Conservation (phyloP, 1,284 basidiomycete species). For the Melampsora larici-populina region DNA sequence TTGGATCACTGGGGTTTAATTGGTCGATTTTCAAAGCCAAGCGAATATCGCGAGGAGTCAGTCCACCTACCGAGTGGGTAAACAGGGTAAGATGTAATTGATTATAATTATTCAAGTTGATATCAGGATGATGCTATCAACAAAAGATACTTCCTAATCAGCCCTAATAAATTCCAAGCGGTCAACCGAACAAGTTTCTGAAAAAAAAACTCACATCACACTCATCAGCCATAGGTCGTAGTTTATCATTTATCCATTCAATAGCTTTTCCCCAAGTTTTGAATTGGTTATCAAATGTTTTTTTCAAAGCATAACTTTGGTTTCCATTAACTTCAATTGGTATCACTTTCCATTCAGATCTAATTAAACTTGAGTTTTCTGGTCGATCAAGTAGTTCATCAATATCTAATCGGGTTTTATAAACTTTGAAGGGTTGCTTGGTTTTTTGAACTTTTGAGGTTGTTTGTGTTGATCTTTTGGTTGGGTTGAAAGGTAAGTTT, state of each 20-base stretch:
- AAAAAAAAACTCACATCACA: constrained; percentile 9
- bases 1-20: neutral
- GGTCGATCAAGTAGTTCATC: neutral
- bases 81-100: constrained; percentile 22
- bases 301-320: neutral
- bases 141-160: neutral
- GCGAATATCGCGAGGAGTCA: constrained; percentile 40
- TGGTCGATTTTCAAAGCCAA: constrained; percentile 32
- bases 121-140: constrained; percentile 40
- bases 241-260: constrained; percentile 1
- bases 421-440: neutral
- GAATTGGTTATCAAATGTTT: neutral
- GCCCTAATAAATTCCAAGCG: neutral
- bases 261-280: constrained; percentile 11
- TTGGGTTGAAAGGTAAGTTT: too few species aligned
- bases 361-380: neutral
- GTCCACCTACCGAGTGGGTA: constrained; percentile 32
- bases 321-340: neutral
- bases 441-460: neutral
- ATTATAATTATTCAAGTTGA: constrained; percentile 25
- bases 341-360: constrained; percentile 13
- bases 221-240: constrained; percentile 20
- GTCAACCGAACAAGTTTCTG: neutral
- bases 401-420: neutral
- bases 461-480: neutral